Evolutionary conservation across 495 filamentous ascomycete genomes (phyloP), one percentile per base, ranked within the genome.

Genomic region (Margaritispora aquatica): DNA sequence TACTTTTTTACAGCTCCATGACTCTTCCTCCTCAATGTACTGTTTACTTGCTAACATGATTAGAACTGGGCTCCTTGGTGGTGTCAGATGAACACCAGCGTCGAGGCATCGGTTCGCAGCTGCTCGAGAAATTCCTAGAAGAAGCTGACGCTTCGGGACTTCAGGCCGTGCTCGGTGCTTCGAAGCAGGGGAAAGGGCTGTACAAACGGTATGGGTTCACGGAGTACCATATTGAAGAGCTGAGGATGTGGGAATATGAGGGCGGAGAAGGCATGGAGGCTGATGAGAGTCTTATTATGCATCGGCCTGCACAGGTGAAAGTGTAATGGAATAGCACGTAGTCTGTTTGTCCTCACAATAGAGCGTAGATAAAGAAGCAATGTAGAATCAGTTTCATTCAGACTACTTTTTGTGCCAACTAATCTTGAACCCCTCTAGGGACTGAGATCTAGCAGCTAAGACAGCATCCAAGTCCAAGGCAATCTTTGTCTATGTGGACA

Each of bases 171-270:
- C 57, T 68, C 21, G 62, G 54, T n/a, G 62, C 65, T 24, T 61
- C 56, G 1, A 36, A 52, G 22, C 13, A 44, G 7, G 65, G 65
- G 9, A 19, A 29, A 24, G 59, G 54, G 0, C 48, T 65, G 57
- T 68, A 68, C 59, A 51, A 29, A 34, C 57, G 54, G 23, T 57
- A 58, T 58, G 65, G 65, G 20, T 68, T 58, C 41, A 47, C 15
- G 15, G 54, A 51, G 10, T 34, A 41, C 41, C 50, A 61, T 31
- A 38, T 44, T 13, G 53, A 57, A 38, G 54, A 58, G 26, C 23
- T 61, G 15, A 61, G 58, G 20, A 27, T 68, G 48, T 65, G 57
- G 60, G 60, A 68, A 27, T 68, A 65, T 64, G 62, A 64, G 47
- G 65, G 65, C 7, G 65, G 65, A 1, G 59, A 67, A 49, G 59